These are phyloP conservation scores for Verbena officinalis DNA, from an alignment of 257 asterid species.

Conservation along the genomic window DNA sequence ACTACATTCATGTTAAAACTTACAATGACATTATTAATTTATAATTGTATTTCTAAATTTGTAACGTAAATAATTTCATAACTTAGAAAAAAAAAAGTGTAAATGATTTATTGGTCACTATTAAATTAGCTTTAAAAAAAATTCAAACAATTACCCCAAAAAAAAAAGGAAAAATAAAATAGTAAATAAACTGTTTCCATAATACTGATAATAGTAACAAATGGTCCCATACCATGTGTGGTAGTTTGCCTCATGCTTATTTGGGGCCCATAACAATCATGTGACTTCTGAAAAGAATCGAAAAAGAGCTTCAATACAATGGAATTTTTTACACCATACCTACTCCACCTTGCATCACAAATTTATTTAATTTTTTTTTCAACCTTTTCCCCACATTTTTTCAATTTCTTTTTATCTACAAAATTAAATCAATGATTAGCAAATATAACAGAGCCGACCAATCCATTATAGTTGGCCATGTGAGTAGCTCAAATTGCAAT, in stretches of 20 bases:
- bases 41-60: too few relatives aligned
- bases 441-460: constrained; percentile 24
- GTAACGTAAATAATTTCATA: too few relatives aligned
- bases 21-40: too few relatives aligned
- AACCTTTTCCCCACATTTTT: too few relatives aligned
- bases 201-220: constrained; percentile 17
- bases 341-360: constrained; percentile 28
- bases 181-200: not conserved
- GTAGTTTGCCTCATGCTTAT: not conserved
- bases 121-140: too few relatives aligned
- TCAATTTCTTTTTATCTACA: not conserved
- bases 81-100: too few relatives aligned
- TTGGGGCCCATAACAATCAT: constrained; percentile 29
- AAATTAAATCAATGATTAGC: constrained; percentile 25
- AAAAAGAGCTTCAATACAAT: not conserved
- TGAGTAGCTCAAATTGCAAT: constrained; percentile 28
- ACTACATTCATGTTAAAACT: too few relatives aligned
- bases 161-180: not conserved
- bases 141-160: not conserved
- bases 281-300: constrained; percentile 17
- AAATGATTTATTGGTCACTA: too few relatives aligned
- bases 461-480: constrained; percentile 39
- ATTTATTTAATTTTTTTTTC: not conserved
- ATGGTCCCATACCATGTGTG: constrained; percentile 37
- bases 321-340: constrained; percentile 22